These are phyloP conservation scores for Lobosporangium transversale DNA, from an alignment of 192 early-diverging fungal genomes.

Conservation along the genomic window DNA sequence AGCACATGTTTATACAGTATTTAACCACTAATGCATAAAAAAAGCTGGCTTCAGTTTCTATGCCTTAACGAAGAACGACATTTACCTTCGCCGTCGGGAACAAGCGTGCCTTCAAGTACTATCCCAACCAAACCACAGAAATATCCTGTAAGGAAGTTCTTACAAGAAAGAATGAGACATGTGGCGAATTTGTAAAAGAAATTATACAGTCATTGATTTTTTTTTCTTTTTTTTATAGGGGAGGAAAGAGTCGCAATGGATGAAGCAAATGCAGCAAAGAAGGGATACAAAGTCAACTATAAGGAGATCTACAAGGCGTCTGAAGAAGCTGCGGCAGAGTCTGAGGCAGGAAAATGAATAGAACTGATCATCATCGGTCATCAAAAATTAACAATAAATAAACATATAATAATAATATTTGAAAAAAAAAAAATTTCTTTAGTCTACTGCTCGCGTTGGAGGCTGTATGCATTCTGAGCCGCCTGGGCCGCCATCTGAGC, in stretches of 20 bases:
- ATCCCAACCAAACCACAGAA: slow-evolving; percentile 22
- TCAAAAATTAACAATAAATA: no score
- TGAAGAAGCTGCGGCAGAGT: not conserved
- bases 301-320: slow-evolving; percentile 26
- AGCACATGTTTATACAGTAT: no score
- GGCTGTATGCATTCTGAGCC: slow-evolving; percentile 16
- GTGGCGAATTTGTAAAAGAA: no score
- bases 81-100: slow-evolving; percentile 40
- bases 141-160: slow-evolving; percentile 42
- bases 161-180: no score
- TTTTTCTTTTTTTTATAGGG: no score
- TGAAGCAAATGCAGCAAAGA: slow-evolving; percentile 50
- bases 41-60: slow-evolving; percentile 39
- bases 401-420: no score
- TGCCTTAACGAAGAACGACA: slow-evolving; percentile 29
- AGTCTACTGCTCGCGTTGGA: slow-evolving; percentile 20
- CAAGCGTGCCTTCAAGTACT: slow-evolving; percentile 17
- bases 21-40: no score
- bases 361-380: no score
- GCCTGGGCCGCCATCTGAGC: slow-evolving; percentile 29
- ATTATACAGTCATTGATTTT: no score
- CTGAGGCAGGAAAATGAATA: not conserved
- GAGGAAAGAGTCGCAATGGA: slow-evolving; percentile 42
- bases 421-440: no score
- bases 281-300: slow-evolving; percentile 49